Evolutionary conservation across 495 filamentous ascomycete genomes (phyloP).

Genomic region (Apiosordaria backusii): DNA sequence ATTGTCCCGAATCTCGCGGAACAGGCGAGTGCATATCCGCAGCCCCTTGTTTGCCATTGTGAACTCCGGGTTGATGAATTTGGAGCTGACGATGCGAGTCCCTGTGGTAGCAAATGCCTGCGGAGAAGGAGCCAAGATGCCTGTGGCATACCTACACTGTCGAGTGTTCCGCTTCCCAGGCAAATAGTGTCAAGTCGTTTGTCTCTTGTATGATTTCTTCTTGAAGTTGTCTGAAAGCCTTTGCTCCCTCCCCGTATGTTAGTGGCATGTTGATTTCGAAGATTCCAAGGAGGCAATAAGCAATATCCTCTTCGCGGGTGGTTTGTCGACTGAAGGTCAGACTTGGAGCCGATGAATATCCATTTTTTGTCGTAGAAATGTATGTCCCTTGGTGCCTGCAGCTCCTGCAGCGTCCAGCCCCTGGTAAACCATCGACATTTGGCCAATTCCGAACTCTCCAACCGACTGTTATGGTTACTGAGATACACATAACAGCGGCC

Average conservation of each 20-base stretch:
- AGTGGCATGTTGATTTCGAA: not conserved
- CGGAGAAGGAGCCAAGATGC: too few species aligned
- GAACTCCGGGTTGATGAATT: too few species aligned
- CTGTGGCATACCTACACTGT: too few species aligned
- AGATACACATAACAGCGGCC: not conserved
- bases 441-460: too few species aligned
- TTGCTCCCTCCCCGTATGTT: not conserved
- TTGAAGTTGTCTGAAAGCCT: not conserved
- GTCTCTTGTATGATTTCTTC: too few species aligned
- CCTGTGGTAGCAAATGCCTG: too few species aligned
- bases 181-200: too few species aligned
- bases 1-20: not conserved
- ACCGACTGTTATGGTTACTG: too few species aligned
- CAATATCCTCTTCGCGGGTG: not conserved
- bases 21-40: not conserved
- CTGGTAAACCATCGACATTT: not conserved
- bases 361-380: not conserved
- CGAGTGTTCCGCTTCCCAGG: too few species aligned
- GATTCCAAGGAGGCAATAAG: not conserved
- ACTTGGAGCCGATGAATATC: not conserved
- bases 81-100: too few species aligned
- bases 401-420: not conserved
- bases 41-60: too few species aligned
- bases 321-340: not conserved
- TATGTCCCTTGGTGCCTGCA: not conserved